Base-by-base conservation (phyloP, 1,284 basidiomycete species). In the Exsudoporus floridanus region DNA sequence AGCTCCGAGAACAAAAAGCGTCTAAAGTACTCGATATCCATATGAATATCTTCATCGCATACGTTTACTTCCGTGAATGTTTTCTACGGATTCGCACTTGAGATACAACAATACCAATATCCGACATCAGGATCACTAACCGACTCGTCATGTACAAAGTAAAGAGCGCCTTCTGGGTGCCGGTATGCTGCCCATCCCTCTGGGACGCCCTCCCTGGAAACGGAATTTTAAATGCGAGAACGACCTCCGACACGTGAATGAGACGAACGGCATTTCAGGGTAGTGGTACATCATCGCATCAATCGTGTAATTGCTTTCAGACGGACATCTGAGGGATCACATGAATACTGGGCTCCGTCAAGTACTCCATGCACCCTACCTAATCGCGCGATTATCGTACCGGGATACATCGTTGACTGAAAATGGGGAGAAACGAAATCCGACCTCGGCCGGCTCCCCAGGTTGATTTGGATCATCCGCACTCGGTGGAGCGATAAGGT, bases 31-130 rank as follows among this genome's bases (percentile, higher is more conserved):
- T 70, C 58, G 10, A 72, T 55, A 19, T 70, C 70, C 0, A 5
- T 3, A 2, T 18, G 31, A 14, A 70, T 56, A 0, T 50, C 56
- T 10, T 12, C 6, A 4, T 67, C 37, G n/a, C 55, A 53, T 38
- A 69, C 45, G 28, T 69, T 14, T 27, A 65, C 57, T 42, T 69
- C 70, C 5, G 70, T 67, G 9, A 73, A 58, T 0, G 70, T 70
- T 51, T 58, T 70, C 70, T 71, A 36, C 14, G 12, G 8, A 34
- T 35, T 27, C 4, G 25, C 18, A 21, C 5, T 38, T 63, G 14
- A 53, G 39, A 39, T 30, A 38, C 2, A n/a, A 31, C 38, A 1
- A 42, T 8, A 25, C 35, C 4, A 16, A 46, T 10, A 28, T 14
- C 33, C 2, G 14, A 43, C 12, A 18, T 34, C 23, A 19, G 18